These are phyloP conservation scores for Malassezia vespertilionis DNA, from an alignment of 1,284 basidiomycete species.

Conservation along the genomic window DNA sequence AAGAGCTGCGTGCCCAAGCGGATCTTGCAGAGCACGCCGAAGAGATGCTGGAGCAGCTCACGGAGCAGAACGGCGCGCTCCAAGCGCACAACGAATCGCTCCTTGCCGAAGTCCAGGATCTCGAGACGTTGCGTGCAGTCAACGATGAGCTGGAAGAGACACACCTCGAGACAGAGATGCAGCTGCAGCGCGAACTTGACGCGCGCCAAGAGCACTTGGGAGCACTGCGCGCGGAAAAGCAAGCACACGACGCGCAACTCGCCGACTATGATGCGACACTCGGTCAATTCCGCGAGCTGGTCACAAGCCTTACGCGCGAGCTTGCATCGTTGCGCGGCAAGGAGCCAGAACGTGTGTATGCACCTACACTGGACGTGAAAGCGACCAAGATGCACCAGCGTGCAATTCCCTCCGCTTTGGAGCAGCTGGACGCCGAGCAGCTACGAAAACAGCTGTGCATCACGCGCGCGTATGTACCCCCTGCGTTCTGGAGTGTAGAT, in stretches of 20 bases:
- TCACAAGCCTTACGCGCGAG: constrained; percentile 35
- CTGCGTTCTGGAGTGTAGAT: constrained; percentile 34
- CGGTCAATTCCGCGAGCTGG: constrained; percentile 39
- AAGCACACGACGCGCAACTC: constrained; percentile 30
- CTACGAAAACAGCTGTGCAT: constrained; percentile 34
- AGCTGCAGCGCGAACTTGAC: constrained; percentile 73
- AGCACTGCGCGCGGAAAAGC: constrained; percentile 21
- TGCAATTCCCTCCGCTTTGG: constrained; percentile 32
- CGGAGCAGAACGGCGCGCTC: constrained; percentile 70
- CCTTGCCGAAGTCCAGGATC: constrained; percentile 84
- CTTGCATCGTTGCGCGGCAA: constrained; percentile 32
- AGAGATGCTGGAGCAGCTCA: constrained; percentile 88
- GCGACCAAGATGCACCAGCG: neutral
- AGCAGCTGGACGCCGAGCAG: constrained; percentile 31
- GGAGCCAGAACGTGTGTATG: neutral
- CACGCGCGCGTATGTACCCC: constrained; percentile 33
- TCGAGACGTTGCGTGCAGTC: constrained; percentile 87
- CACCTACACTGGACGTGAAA: constrained; percentile 1
- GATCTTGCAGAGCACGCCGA: constrained; percentile 91
- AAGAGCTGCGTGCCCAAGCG: constrained; percentile 84
- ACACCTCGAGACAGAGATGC: constrained; percentile 84
- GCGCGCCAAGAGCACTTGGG: constrained; percentile 23
- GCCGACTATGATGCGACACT: constrained; percentile 38
- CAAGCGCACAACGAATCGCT: constrained; percentile 86
- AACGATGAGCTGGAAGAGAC: constrained; percentile 96